Evolutionary conservation across 2,329 filamentous ascomycete genomes (phyloP), one percentile per base, ranked within the genome.

Genomic region (Cercospora beticola): DNA sequence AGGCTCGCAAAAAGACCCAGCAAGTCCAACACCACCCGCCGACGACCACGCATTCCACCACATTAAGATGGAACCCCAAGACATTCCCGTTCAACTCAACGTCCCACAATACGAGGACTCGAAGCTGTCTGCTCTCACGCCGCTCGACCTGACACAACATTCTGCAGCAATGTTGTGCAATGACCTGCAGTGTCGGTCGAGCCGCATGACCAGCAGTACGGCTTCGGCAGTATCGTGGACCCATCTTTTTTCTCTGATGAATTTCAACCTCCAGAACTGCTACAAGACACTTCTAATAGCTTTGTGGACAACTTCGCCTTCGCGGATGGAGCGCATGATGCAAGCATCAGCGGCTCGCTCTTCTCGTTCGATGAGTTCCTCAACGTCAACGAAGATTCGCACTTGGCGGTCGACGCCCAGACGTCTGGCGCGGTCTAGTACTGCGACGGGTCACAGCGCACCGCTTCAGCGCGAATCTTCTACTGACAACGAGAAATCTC

Each of bases 171-270:
- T 97, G 94, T 97, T 98, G 95, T 98, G 91, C 83, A 54, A 56
- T 64, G 95, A 97, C 95, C 95, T 97, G 95, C 95, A 91, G 95
- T 99, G 95, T 98, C 95, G 89, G 90, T 94, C 92, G 91, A 77
- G 74, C 76, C 71, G 64, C 70, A 66, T 67, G 73, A 74, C 65
- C 74, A 74, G 70, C 73, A 75, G 61, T 68, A 69, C 65, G 70
- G 70, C 66, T 70, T 69, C 66, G 65, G 59, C 64, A 57, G 30
- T 31, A 62, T 62, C 62, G 64, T 75, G 73, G 75, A 71, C 71
- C 56, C 73, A 65, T 58, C 73, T 77, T 78, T 58, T 76, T 68
- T 73, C 71, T 62, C 73, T 78, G 70, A 74, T 76, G 72, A 76
- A 68, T 66, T 68, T 74, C 46, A 74, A 78, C 62, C 66, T 79